Conservation (phyloP, 208 protist genomes). For the Trypanosoma brucei region DNA sequence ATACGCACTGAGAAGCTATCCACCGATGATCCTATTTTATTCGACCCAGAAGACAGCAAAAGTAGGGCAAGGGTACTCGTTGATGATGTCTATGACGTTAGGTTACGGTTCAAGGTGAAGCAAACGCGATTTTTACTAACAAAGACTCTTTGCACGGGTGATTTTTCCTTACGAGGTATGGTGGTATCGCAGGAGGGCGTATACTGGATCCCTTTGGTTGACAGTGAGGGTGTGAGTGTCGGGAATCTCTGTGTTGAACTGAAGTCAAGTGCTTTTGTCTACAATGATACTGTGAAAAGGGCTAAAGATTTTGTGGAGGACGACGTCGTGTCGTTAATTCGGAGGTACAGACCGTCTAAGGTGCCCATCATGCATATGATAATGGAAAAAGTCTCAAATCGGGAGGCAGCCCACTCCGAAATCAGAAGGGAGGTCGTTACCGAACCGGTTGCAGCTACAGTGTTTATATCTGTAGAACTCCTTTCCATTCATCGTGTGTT, state of each 20-base stretch:
- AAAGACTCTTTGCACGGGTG: conserved; percentile 5
- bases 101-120: conserved; percentile 22
- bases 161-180: conserved; percentile 18
- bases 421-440: conserved; percentile 8
- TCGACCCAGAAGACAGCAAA: not conserved
- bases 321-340: conserved; percentile 20
- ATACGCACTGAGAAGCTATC: conserved; percentile 16
- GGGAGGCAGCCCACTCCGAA: conserved; percentile 12
- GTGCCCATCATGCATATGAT: conserved; percentile 16
- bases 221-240: conserved; percentile 2
- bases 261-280: conserved; percentile 15
- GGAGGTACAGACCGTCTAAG: conserved; percentile 12
- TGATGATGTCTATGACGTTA: conserved; percentile 17
- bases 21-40: not conserved
- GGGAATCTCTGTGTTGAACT: conserved; percentile 9
- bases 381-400: conserved; percentile 1
- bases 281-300: not conserved
- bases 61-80: conserved; percentile 5
- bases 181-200: conserved; percentile 1
- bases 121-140: conserved; percentile 15
- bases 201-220: conserved; percentile 21
- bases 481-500: conserved; percentile 5
- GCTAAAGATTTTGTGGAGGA: conserved; percentile 9
- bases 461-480: conserved; percentile 15
- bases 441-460: conserved; percentile 11